A percentile compares a stretch with the other conserved stretches of the same genome.
Evolutionary conservation across 371 early-diverging fungal species (phyloP).

Genomic region (Vairimorpha ceranae): DNA sequence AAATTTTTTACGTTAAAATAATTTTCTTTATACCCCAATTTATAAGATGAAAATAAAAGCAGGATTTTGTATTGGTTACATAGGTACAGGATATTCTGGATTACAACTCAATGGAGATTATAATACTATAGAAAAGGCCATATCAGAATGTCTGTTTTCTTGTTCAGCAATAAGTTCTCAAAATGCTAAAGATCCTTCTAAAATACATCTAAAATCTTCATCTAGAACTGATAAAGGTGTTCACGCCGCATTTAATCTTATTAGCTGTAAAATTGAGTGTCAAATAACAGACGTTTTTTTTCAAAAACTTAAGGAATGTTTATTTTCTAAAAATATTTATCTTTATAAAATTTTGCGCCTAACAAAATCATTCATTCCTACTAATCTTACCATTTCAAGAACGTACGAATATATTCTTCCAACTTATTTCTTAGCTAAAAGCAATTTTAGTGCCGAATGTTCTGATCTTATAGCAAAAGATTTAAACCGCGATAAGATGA

Average conservation of each 20-base stretch:
- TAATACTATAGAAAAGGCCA: conserved; percentile 56
- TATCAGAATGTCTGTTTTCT: conserved; percentile 35
- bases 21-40: not conserved
- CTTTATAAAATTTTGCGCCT: conserved; percentile 68
- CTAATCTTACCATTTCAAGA: conserved; percentile 77
- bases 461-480: conserved; percentile 13
- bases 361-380: conserved; percentile 76
- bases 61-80: conserved; percentile 59
- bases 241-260: conserved; percentile 87
- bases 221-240: conserved; percentile 99
- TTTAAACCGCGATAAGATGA: not conserved
- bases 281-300: conserved; percentile 15
- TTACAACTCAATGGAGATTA: conserved; percentile 57
- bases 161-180: conserved; percentile 31
- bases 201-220: conserved; percentile 72
- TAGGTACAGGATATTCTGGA: conserved; percentile 57
- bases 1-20: no score
- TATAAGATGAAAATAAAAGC: conserved; percentile 56
- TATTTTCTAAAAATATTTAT: conserved; percentile 70
- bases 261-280: conserved; percentile 70
- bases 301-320: conserved; percentile 69
- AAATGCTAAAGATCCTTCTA: conserved; percentile 56
- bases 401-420: conserved; percentile 93
- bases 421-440: conserved; percentile 69
- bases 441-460: conserved; percentile 17